A percentile compares a stretch with the other conserved stretches of the same genome.
Conservation (phyloP, 176 grass and related monocot species). For the Aegilops umbellulata region DNA sequence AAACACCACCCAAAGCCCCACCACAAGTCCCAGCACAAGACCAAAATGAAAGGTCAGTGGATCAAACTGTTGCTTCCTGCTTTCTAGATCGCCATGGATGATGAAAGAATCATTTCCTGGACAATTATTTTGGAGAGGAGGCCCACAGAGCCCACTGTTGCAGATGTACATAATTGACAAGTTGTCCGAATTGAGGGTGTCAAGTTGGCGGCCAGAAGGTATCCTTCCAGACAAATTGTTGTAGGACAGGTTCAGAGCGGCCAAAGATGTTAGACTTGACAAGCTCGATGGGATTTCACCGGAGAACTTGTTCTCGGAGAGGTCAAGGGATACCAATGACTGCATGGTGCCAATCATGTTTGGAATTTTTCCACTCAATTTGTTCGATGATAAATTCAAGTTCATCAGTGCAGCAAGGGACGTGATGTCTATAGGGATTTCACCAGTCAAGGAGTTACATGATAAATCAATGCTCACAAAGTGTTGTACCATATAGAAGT, state of each 20-base stretch:
- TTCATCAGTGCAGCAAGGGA: not conserved
- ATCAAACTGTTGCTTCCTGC: too few relatives aligned
- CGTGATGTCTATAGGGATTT: conserved; percentile 25
- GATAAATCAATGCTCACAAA: conserved; percentile 27
- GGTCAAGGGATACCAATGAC: conserved; percentile 48
- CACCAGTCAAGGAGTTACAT: conserved; percentile 18
- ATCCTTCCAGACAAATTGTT: conserved; percentile 37
- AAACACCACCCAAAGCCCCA: too few relatives aligned
- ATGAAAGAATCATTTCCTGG: too few relatives aligned
- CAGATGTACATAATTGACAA: not conserved
- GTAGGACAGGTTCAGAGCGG: conserved; percentile 36
- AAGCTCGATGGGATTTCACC: conserved; percentile 24
- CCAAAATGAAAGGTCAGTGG: too few relatives aligned
- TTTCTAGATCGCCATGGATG: too few relatives aligned
- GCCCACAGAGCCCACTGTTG: conserved; percentile 7
- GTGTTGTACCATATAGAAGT: not conserved
- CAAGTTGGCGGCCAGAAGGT: conserved; percentile 24
- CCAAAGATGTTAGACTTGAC: conserved; percentile 11
- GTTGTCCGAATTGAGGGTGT: conserved; percentile 17
- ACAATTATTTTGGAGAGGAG: too few relatives aligned
- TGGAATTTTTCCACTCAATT: conserved; percentile 27
- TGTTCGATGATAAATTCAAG: conserved; percentile 40
- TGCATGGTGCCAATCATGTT: conserved; percentile 17
- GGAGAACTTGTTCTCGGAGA: conserved; percentile 32
- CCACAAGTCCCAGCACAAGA: too few relatives aligned